A percentile compares a stretch with the other conserved stretches of the same genome.
Evolutionary conservation across 2,329 filamentous ascomycete species (phyloP).

Genomic region (Fusarium scirpi): DNA sequence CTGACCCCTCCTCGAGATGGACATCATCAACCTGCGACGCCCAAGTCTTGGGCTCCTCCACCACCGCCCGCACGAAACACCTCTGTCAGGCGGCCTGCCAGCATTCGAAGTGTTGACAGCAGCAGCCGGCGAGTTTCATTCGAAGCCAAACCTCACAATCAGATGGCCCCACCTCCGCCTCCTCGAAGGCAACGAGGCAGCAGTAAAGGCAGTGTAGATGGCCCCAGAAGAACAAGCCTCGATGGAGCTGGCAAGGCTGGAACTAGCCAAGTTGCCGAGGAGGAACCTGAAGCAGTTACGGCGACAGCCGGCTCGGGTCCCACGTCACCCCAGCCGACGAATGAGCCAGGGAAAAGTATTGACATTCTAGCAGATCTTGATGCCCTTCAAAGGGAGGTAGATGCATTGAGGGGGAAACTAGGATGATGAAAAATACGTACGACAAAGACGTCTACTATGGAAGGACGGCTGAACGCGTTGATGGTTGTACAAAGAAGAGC

Average conservation of each 20-base stretch:
- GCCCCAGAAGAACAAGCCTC: conserved; percentile 50
- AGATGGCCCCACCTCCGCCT: conserved; percentile 57
- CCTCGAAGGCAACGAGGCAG: conserved; percentile 63
- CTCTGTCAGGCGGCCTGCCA: conserved; percentile 60
- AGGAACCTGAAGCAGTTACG: conserved; percentile 21
- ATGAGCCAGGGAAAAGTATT: conserved; percentile 52
- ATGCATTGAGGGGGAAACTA: conserved; percentile 65
- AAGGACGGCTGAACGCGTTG: conserved; percentile 10
- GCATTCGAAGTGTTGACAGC: conserved; percentile 57
- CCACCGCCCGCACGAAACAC: conserved; percentile 60
- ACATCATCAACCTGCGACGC: conserved; percentile 16
- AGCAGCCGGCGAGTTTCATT: conserved; percentile 46
- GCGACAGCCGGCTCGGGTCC: conserved; percentile 21
- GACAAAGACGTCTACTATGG: not conserved
- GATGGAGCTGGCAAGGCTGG: conserved; percentile 46
- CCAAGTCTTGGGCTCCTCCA: conserved; percentile 52
- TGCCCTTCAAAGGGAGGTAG: conserved; percentile 80
- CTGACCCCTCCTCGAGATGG: conserved; percentile 26
- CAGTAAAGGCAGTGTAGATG: conserved; percentile 59
- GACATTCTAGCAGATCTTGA: conserved; percentile 80
- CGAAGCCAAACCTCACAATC: conserved; percentile 48
- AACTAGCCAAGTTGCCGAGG: conserved; percentile 34
- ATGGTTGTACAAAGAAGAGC: conserved; percentile 28
- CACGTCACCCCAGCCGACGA: conserved; percentile 33
- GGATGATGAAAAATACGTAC: conserved; percentile 32